A percentile compares a stretch with the other conserved stretches of the same genome.
Evolutionary conservation across 192 early-diverging fungal species (phyloP).

Genomic region (Spizellomyces sp.): DNA sequence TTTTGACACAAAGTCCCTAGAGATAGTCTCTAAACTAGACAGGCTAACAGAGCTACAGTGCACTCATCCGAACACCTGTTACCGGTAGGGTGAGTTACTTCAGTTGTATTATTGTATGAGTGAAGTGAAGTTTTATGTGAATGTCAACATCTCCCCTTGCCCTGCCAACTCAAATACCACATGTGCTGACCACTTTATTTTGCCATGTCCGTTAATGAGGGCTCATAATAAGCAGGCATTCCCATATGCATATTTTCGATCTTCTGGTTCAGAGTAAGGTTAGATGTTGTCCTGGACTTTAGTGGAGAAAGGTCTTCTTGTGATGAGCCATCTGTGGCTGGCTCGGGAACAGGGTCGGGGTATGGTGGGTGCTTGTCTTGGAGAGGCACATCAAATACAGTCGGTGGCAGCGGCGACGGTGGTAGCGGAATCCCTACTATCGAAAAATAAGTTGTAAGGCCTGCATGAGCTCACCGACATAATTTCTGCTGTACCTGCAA

Average conservation of each 20-base stretch:
- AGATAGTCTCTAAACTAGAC: too few relatives aligned
- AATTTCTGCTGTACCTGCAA: neutral
- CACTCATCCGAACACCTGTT: too few relatives aligned
- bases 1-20: too few relatives aligned
- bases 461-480: neutral
- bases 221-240: constrained; percentile 51
- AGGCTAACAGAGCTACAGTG: too few relatives aligned
- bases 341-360: constrained; percentile 8
- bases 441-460: neutral
- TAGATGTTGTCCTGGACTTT: constrained; percentile 36
- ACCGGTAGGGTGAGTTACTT: too few relatives aligned
- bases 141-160: too few relatives aligned
- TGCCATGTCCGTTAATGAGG: neutral
- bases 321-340: neutral
- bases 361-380: constrained; percentile 23
- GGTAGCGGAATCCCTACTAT: neutral
- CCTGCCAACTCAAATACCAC: too few relatives aligned
- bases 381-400: constrained; percentile 5
- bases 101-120: too few relatives aligned
- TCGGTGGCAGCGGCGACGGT: constrained; percentile 5
- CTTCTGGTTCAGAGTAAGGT: constrained; percentile 43
- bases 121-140: too few relatives aligned
- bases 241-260: constrained; percentile 60
- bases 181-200: too few relatives aligned
- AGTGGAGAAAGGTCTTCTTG: neutral